Evolutionary conservation across 2,329 filamentous ascomycete species (phyloP).

Genomic region (Allantophomopsis cytisporea): DNA sequence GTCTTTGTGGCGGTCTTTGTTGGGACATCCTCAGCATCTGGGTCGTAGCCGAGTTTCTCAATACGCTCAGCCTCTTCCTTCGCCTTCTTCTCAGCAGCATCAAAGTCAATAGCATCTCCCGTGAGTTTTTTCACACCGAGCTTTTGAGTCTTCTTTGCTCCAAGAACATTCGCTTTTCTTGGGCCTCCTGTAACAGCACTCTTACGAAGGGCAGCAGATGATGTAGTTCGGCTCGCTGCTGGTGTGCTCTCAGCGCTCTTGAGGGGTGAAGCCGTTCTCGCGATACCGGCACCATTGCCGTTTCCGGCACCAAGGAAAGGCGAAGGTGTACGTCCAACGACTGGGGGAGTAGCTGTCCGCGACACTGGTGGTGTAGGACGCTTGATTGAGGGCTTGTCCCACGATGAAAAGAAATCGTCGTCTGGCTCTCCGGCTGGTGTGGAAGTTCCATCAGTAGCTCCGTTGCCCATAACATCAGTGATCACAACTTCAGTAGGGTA

Average conservation of each 20-base stretch:
- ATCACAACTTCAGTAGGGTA: slow-evolving; percentile 78
- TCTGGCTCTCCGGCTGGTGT: slow-evolving; percentile 72
- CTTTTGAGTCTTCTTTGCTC: slow-evolving; percentile 70
- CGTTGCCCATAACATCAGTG: slow-evolving; percentile 52
- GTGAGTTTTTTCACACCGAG: slow-evolving; percentile 87
- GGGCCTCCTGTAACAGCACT: slow-evolving; percentile 45
- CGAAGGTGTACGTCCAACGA: slow-evolving; percentile 70
- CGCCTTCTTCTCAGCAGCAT: slow-evolving; percentile 92
- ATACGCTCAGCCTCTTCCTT: slow-evolving; percentile 96
- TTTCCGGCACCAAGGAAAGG: slow-evolving; percentile 70
- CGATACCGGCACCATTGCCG: slow-evolving; percentile 55
- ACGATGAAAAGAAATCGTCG: slow-evolving; percentile 97
- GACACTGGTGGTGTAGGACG: slow-evolving; percentile 88
- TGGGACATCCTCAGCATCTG: slow-evolving; percentile 58
- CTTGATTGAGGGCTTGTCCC: slow-evolving; percentile 97
- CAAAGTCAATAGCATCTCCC: slow-evolving; percentile 78
- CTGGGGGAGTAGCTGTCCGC: slow-evolving; percentile 73
- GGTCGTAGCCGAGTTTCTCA: slow-evolving; percentile 89
- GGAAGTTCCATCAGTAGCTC: slow-evolving; percentile 46
- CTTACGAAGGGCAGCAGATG: slow-evolving; percentile 75
- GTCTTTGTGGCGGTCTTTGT: slow-evolving; percentile 25
- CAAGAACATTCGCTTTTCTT: slow-evolving; percentile 75
- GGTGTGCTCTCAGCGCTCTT: slow-evolving; percentile 42
- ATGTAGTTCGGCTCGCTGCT: slow-evolving; percentile 57
- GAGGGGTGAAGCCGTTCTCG: slow-evolving; percentile 77